Conservation (phyloP, 148 eudicot species). For the Rhododendron vialii region DNA sequence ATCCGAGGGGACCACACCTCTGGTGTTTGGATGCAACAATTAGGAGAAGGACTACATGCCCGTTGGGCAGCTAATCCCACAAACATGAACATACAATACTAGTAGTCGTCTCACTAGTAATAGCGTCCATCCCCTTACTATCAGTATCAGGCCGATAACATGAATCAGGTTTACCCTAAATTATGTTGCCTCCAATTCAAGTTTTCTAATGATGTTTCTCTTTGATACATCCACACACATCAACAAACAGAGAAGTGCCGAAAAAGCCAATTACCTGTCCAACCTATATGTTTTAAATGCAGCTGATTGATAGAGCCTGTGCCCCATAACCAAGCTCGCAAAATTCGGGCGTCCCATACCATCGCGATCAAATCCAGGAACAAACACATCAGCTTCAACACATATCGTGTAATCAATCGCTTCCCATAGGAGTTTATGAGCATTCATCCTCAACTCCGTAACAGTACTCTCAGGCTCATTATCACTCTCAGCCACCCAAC, state of each 20-base stretch:
- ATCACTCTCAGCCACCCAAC: constrained; percentile 97
- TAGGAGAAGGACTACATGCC: background rate
- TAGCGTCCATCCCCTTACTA: background rate
- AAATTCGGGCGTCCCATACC: constrained; percentile 85
- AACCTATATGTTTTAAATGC: constrained; percentile 59
- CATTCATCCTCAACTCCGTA: constrained; percentile 82
- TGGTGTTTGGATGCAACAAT: background rate
- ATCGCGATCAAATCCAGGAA: constrained; percentile 88
- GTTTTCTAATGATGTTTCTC: background rate
- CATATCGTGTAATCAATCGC: constrained; percentile 76
- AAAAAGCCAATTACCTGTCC: constrained; percentile 51
- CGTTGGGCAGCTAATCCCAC: background rate
- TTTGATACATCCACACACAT: background rate
- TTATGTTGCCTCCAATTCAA: background rate
- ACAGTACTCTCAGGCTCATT: constrained; percentile 93
- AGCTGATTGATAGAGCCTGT: constrained; percentile 72
- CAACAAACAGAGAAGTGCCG: background rate
- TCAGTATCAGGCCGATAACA: background rate
- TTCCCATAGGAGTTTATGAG: constrained; percentile 92
- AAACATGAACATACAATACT: background rate
- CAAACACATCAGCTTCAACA: constrained; percentile 78
- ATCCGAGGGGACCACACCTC: background rate
- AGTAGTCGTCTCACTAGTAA: background rate
- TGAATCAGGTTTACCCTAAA: background rate
- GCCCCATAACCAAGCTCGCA: constrained; percentile 90